A percentile compares a stretch with the other conserved stretches of the same genome.
phyloP scores from a whole-genome alignment of 805 yeast species.

The Wickerhamomyces strasburgensis region DNA sequence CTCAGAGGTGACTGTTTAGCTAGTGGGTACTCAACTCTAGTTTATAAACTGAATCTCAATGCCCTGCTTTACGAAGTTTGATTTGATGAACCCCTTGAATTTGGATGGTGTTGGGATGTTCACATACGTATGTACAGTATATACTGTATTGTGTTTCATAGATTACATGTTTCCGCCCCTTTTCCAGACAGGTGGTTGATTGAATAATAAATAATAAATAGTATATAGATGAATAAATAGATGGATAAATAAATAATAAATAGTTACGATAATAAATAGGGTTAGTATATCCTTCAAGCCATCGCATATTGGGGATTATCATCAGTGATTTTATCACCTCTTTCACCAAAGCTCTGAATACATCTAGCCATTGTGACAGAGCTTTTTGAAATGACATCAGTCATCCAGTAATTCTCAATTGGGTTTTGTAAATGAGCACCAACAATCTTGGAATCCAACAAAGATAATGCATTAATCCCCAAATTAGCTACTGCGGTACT shows the following conservation, averaged over 20 bases:
- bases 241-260: constrained; percentile 3
- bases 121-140: too few species aligned
- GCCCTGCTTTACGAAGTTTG: too few species aligned
- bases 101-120: too few species aligned
- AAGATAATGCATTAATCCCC: constrained; percentile 44
- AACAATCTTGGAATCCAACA: constrained; percentile 34
- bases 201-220: too few species aligned
- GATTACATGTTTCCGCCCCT: too few species aligned
- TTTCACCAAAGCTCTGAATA: constrained; percentile 65
- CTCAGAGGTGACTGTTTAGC: too few species aligned
- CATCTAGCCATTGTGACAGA: constrained; percentile 91
- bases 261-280: constrained; percentile 13
- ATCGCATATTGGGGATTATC: constrained; percentile 28
- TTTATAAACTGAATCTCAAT: too few species aligned
- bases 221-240: background rate
- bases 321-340: constrained; percentile 54
- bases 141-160: too few species aligned
- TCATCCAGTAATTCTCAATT: constrained; percentile 79
- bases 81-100: too few species aligned
- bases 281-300: constrained; percentile 13
- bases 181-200: too few species aligned
- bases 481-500: constrained; percentile 50
- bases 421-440: constrained; percentile 60
- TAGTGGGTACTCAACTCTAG: too few species aligned
- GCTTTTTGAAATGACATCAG: constrained; percentile 80